phyloP scores from a whole-genome alignment of 257 asterid genomes.

The Solanum arcanum region DNA sequence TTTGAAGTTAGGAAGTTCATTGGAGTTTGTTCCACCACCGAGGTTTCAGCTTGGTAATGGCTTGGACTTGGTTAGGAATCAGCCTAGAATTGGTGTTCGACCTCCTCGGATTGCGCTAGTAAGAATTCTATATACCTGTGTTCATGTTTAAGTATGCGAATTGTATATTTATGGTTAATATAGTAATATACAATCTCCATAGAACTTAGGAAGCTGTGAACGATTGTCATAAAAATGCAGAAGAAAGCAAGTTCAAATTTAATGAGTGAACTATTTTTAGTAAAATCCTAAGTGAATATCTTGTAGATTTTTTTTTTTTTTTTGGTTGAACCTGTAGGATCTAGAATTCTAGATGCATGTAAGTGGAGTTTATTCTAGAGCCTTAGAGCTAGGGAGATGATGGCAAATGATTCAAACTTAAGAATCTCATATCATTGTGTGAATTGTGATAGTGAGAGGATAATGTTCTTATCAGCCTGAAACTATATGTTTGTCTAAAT shows the following conservation, averaged over 20 bases:
- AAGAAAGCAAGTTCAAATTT: background rate
- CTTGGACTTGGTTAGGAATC: conserved; percentile 53
- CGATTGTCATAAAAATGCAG: background rate
- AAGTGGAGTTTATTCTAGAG: background rate
- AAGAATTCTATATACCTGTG: background rate
- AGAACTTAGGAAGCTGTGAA: background rate
- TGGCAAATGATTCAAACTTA: background rate
- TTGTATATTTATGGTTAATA: background rate
- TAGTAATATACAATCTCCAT: background rate
- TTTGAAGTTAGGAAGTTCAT: conserved; percentile 68
- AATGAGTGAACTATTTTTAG: background rate
- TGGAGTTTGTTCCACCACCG: conserved; percentile 43
- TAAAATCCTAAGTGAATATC: background rate
- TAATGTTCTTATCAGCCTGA: background rate
- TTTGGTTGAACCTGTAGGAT: background rate
- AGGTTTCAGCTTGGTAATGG: conserved; percentile 34
- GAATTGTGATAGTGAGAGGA: background rate
- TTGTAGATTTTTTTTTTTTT: background rate
- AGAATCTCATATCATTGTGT: background rate
- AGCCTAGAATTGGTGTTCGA: conserved; percentile 69
- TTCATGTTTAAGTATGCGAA: background rate
- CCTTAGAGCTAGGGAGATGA: background rate
- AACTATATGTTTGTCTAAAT: background rate
- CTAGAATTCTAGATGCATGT: background rate
- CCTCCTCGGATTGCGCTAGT: background rate